A percentile compares a stretch with the other conserved stretches of the same genome.
These are phyloP conservation scores for Phytophthora rubi DNA, from an alignment of 352 stramenopile genomes.

Conservation along the genomic window DNA sequence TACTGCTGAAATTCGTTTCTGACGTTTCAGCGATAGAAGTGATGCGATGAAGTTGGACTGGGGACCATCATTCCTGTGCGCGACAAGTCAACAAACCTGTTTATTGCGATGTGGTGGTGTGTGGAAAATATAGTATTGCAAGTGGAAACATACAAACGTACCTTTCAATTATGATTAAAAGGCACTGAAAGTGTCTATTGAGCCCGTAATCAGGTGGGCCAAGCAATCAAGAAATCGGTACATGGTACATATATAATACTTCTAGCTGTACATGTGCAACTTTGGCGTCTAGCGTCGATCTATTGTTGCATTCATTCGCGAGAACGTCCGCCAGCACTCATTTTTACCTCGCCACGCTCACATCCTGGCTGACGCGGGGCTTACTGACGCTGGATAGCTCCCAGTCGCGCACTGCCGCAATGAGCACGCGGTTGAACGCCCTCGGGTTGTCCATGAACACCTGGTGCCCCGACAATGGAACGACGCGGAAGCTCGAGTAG, in stretches of 20 bases:
- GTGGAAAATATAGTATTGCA: too few relatives aligned
- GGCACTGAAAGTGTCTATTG: too few relatives aligned
- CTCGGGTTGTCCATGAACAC: slow-evolving; percentile 80
- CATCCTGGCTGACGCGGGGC: neutral
- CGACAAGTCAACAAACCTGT: neutral
- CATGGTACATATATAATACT: too few relatives aligned
- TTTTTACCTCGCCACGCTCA: too few relatives aligned
- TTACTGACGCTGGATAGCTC: slow-evolving; percentile 8
- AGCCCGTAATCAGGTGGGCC: neutral
- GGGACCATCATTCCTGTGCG: slow-evolving; percentile 19
- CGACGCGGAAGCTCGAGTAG: slow-evolving; percentile 59
- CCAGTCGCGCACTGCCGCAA: slow-evolving; percentile 36
- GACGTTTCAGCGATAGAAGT: neutral
- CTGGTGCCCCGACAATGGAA: slow-evolving; percentile 67
- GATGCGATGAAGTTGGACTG: neutral
- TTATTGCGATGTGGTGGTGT: too few relatives aligned
- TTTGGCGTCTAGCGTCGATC: too few relatives aligned
- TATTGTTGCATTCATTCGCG: too few relatives aligned
- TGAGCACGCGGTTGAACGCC: slow-evolving; percentile 68
- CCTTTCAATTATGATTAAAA: too few relatives aligned
- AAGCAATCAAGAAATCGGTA: neutral
- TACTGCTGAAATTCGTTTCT: slow-evolving; percentile 22
- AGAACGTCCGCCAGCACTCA: too few relatives aligned
- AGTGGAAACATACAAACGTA: too few relatives aligned
- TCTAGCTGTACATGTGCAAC: neutral